Evolutionary conservation across 1,139 yeast species (phyloP).

Genomic region (Diutina mesorugosa): DNA sequence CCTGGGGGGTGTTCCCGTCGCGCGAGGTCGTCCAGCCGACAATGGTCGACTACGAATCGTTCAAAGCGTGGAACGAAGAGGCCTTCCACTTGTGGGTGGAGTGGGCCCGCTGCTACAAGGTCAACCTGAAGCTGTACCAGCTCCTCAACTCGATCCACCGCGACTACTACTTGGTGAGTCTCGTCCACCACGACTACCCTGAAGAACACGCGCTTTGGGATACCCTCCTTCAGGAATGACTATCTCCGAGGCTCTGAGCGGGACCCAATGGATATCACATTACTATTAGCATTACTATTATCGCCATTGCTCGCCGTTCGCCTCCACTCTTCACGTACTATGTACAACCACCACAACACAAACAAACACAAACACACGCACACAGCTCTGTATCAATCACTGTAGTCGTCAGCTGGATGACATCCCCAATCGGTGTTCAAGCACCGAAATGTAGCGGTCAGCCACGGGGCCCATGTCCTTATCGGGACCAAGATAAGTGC

Average conservation of each 20-base stretch:
- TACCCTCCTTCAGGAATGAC: conserved; percentile 22
- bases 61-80: conserved; percentile 89
- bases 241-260: conserved; percentile 1
- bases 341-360: not conserved
- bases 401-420: not conserved
- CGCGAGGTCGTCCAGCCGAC: conserved; percentile 82
- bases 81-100: conserved; percentile 85
- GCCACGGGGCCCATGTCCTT: conserved; percentile 15
- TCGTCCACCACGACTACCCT: conserved; percentile 75
- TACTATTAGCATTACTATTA: not conserved
- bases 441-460: conserved; percentile 21
- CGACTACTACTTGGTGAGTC: conserved; percentile 63
- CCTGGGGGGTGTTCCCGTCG: conserved; percentile 94
- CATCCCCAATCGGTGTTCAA: conserved; percentile 12
- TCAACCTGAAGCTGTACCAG: conserved; percentile 37
- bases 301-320: not conserved
- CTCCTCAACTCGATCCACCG: conserved; percentile 50
- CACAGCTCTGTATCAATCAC: not conserved
- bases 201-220: conserved; percentile 75
- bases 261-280: not conserved
- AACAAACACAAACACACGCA: not conserved
- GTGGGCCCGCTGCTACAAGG: conserved; percentile 77
- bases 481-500: conserved; percentile 22
- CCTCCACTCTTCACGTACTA: not conserved
- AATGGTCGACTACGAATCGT: conserved; percentile 75